Percentiles rank a stretch among this genome's conserved stretches.
phyloP scores from a whole-genome alignment of 2,329 filamentous ascomycete genomes.

The Exserohilum rostratum region DNA sequence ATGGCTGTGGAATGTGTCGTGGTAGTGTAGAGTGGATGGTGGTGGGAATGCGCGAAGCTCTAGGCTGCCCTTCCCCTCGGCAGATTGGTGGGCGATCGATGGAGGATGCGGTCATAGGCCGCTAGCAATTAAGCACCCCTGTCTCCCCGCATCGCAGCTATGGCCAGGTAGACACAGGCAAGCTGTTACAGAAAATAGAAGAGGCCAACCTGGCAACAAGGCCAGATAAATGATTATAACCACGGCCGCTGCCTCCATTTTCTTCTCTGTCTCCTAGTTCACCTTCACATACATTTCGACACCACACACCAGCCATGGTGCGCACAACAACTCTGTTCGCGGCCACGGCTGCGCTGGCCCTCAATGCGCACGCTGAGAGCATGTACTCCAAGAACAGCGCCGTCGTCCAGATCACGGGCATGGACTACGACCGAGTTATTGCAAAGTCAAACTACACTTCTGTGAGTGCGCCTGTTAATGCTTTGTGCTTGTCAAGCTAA shows the following conservation, averaged over 20 bases:
- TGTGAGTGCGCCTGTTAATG: conserved; percentile 59
- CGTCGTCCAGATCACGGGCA: conserved; percentile 80
- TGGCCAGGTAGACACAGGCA: conserved; percentile 8
- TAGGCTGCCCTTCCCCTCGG: conserved; percentile 2
- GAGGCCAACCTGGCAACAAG: conserved; percentile 21
- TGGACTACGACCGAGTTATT: conserved; percentile 82
- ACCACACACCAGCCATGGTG: conserved; percentile 38
- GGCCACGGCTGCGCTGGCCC: conserved; percentile 67
- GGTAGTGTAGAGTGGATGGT: conserved; percentile 1
- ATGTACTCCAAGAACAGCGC: conserved; percentile 87
- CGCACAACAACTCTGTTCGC: conserved; percentile 52
- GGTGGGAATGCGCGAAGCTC: not conserved
- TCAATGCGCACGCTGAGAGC: conserved; percentile 70
- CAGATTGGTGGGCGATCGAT: not conserved
- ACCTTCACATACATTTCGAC: not conserved
- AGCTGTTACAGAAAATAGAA: conserved; percentile 13
- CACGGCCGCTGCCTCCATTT: conserved; percentile 11
- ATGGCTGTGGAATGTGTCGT: conserved; percentile 54
- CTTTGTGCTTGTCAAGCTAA: conserved; percentile 1
- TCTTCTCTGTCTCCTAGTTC: conserved; percentile 7
- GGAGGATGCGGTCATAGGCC: conserved; percentile 17
- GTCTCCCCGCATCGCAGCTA: conserved; percentile 18
- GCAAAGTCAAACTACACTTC: conserved; percentile 89
- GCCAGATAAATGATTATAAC: conserved; percentile 21
- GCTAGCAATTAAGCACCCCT: conserved; percentile 1